Evolutionary conservation across 1,284 basidiomycete species (phyloP).

Genomic region (Sparassis latifolia): DNA sequence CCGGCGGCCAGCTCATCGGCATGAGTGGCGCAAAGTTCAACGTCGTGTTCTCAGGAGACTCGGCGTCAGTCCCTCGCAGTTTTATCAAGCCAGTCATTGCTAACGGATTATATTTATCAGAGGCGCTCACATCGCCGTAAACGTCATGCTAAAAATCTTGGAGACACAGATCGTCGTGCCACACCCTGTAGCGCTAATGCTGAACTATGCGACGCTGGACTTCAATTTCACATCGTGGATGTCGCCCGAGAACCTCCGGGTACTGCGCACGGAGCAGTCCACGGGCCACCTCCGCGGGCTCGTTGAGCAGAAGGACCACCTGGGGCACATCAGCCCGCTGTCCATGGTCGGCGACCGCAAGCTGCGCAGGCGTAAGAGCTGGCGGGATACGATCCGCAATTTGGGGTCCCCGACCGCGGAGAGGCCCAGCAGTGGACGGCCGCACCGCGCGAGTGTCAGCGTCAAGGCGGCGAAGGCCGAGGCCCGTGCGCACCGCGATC

Average conservation of each 20-base stretch:
- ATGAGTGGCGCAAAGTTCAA: slow-evolving; percentile 76
- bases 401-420: slow-evolving; percentile 19
- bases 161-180: slow-evolving; percentile 55
- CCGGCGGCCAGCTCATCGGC: slow-evolving; percentile 76
- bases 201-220: slow-evolving; percentile 81
- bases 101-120: slow-evolving; percentile 31
- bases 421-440: background rate
- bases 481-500: background rate
- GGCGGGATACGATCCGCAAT: slow-evolving; percentile 40
- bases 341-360: slow-evolving; percentile 76
- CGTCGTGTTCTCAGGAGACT: slow-evolving; percentile 82
- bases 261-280: slow-evolving; percentile 79
- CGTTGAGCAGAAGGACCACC: slow-evolving; percentile 81
- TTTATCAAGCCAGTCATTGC: background rate
- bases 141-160: slow-evolving; percentile 78
- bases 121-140: slow-evolving; percentile 80
- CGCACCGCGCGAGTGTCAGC: background rate
- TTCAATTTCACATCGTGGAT: slow-evolving; percentile 99
- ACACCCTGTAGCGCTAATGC: slow-evolving; percentile 74
- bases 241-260: slow-evolving; percentile 79
- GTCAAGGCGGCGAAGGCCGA: slow-evolving; percentile 2
- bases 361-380: slow-evolving; percentile 40
- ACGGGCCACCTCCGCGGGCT: slow-evolving; percentile 65
- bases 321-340: slow-evolving; percentile 80
- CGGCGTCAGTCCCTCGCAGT: slow-evolving; percentile 61